These are phyloP conservation scores for Kluyveromyces sp. DNA, from an alignment of 1,139 yeast genomes.

Conservation along the genomic window DNA sequence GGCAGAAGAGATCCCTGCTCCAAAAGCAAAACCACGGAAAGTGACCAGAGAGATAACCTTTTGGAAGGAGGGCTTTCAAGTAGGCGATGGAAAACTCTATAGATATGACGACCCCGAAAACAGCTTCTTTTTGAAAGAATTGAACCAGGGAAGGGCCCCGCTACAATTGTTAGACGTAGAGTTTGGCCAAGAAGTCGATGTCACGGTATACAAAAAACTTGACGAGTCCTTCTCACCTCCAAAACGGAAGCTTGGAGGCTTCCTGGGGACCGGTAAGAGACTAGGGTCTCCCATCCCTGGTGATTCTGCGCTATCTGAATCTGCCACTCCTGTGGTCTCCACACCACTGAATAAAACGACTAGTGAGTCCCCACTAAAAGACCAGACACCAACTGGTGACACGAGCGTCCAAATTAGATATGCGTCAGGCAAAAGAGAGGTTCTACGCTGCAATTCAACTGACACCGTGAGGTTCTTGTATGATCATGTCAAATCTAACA, in stretches of 20 bases:
- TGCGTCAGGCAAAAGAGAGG: constrained; percentile 69
- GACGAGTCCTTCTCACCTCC: constrained; percentile 81
- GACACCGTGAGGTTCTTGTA: constrained; percentile 67
- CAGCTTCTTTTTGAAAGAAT: constrained; percentile 64
- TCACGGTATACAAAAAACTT: constrained; percentile 68
- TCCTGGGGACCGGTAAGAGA: constrained; percentile 77
- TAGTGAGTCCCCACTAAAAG: constrained; percentile 16
- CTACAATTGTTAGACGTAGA: constrained; percentile 71
- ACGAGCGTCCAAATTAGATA: constrained; percentile 75
- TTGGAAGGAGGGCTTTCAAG: constrained; percentile 95
- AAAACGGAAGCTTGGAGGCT: constrained; percentile 62
- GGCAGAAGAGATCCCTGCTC: constrained; percentile 28
- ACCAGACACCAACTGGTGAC: constrained; percentile 40
- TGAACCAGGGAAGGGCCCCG: constrained; percentile 93
- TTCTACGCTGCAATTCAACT: constrained; percentile 56
- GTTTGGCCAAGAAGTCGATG: constrained; percentile 94
- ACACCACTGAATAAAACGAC: constrained; percentile 14
- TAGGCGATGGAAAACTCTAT: constrained; percentile 81
- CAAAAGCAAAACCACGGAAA: constrained; percentile 29
- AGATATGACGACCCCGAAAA: constrained; percentile 90
- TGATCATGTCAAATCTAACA: constrained; percentile 52
- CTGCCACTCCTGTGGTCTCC: constrained; percentile 24
- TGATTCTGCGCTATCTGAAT: constrained; percentile 41
- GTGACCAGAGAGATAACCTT: constrained; percentile 76
- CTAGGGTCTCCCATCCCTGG: constrained; percentile 88